Evolutionary conservation across 2,329 filamentous ascomycete species (phyloP), one percentile per base, ranked within the genome.

Genomic region (Xylariaceae sp.): DNA sequence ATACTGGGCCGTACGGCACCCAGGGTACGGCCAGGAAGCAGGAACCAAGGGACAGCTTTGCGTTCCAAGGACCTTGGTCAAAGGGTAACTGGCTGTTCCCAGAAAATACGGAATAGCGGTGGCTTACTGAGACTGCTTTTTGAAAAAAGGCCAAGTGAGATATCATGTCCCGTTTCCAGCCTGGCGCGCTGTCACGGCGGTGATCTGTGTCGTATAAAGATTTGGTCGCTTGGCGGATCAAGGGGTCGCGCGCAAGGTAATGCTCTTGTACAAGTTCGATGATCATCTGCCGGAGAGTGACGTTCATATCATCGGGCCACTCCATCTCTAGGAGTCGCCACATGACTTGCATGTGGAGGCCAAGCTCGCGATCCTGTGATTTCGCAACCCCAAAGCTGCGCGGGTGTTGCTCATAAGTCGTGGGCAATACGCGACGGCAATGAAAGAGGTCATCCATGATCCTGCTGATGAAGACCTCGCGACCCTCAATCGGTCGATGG

Each of bases 21-120:
- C 22, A 50, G 6, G 40, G 41, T 5, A 48, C 8, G 8, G 43
- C 47, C n/a, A 58, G 10, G 45, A 65, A 60, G 30, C 36, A 56
- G 13, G 61, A 51, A 18, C 57, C 55, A 13, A 62, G 49, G 18
- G 43, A 56, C n/a, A 64, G 51, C 8, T 43, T 47, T 9, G 52
- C 39, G 13, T 55, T 47, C 77, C 67, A 73, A 73, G 80, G 49
- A 73, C 70, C 4, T 75, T 76, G 0, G 74, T 79, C 15, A 26
- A 10, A 61, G 73, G 61, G 51, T 2, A 59, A 26, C n/a, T 50
- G 54, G 21, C 56, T 56, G 21, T 51, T 48, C n/a, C 61, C 61
- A 1, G 65, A 67, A 49, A 56, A 66, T 7, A 67, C 29, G 2
- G 41, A 55, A 49, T 52, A 36, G 12, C 34, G 41, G 34, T 66